phyloP scores from a whole-genome alignment of 345 rosid species.

The Camelina sativa region DNA sequence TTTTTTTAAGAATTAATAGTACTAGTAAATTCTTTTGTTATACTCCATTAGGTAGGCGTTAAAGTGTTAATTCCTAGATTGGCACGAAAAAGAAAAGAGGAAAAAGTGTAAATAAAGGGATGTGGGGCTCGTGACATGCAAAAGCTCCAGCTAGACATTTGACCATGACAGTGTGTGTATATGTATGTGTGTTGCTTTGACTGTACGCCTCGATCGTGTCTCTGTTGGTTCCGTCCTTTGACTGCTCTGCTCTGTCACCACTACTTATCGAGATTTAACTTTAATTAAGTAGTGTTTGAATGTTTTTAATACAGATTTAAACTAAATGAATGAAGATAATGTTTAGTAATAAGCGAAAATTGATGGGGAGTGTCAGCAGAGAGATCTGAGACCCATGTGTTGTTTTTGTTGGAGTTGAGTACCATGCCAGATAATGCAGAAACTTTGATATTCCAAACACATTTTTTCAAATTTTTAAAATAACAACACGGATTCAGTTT shows the following conservation, averaged over 20 bases:
- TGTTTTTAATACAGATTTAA: not conserved
- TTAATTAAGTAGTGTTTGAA: not conserved
- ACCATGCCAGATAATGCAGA: not conserved
- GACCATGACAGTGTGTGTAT: constrained; percentile 46
- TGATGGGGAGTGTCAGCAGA: constrained; percentile 35
- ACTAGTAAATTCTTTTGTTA: too few species aligned
- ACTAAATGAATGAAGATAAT: constrained; percentile 3
- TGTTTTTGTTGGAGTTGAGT: constrained; percentile 21
- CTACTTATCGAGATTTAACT: not conserved
- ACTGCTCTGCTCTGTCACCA: constrained; percentile 32
- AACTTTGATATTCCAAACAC: not conserved
- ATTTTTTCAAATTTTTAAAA: not conserved
- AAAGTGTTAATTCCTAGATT: not conserved
- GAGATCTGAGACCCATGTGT: constrained; percentile 34
- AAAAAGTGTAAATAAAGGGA: not conserved
- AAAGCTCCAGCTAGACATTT: constrained; percentile 59
- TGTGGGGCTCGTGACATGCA: constrained; percentile 36
- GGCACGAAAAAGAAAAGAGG: not conserved
- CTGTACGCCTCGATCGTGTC: constrained; percentile 44
- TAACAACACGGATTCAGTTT: not conserved
- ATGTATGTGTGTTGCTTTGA: constrained; percentile 40
- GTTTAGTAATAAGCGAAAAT: constrained; percentile 2
- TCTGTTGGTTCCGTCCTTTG: constrained; percentile 40
- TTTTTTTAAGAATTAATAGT: too few species aligned
- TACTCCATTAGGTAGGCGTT: too few species aligned